Base-by-base conservation (phyloP, 352 stramenopile species). In the Phytopythium boreale region DNA sequence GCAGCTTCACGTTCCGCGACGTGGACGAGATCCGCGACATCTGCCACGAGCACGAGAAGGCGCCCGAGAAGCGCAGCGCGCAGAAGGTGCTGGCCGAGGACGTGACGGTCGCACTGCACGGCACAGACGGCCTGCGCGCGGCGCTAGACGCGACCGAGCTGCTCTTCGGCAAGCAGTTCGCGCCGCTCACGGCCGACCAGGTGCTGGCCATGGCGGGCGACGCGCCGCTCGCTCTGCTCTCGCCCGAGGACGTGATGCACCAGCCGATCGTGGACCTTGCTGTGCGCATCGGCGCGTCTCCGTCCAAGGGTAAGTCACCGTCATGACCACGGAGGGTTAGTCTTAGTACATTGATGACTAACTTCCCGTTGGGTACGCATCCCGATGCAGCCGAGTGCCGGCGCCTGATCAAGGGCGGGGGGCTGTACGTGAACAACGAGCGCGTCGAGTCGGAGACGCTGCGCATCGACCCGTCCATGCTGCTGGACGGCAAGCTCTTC, bases 1-100 rank as follows among this genome's bases (percentile, higher is more conserved):
- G 98, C 75, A 90, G 98, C 39, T 99, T 99, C 67, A 99, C 97
- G 17, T 98, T 99, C 72, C 72, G 99, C 44, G 80, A 90, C 15
- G 62, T 99, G 46, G 78, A 96, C 17, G 89, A 98, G 52, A 98
- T 99, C 67, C 69, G 80, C 5, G 80, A 93, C 46, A 88, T 98
- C 59, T 80, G 94, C 41, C 63, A 78, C 53, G 77, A 95, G 63
- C 84, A 97, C 67, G 53, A 73, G 6, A 83, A 89, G 72, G 69
- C 70, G 9, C 87, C 97, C 5, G 81, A 96, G 68, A 91, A 96
- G 63, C 82, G 92, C 43, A 61, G 62, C 51, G 88, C 87, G 31
- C 80, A 95, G 62, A 82, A 80, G 41, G 59, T 92, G 50, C 67
- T 96, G 17, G 83, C 87, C 0, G 82, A 89, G 52, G 79, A 75